Evolutionary conservation across 192 early-diverging fungal genomes (phyloP), one percentile per base, ranked within the genome.

Genomic region (Umbelopsis sp.): DNA sequence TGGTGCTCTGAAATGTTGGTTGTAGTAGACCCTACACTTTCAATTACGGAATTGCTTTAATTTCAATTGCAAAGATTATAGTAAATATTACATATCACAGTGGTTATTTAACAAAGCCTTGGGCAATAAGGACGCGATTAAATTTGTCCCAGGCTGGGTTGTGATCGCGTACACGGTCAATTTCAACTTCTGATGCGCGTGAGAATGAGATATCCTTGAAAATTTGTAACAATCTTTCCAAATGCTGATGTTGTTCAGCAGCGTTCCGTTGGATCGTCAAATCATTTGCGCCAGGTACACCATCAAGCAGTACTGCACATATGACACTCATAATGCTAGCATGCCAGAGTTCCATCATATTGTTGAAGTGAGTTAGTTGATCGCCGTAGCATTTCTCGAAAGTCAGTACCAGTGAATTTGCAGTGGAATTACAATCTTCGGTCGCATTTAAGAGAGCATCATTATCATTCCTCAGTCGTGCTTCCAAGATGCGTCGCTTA

Each of bases 251-350:
- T 32, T 62, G 56, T 17, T 62, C 56, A 12, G 56, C 12, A 4
- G 56, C 56, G 17, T 29, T 62, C 26, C 14, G 56, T 32, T 62
- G 56, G 2, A 20, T 32, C 12, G 47, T 49, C n/a, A 49, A 49
- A 49, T 49, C n/a, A 5, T 21, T n/a, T 7, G 47, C 47, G 20
- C n/a, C 47, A 17, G 47, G n/a, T 49, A 49, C 20, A 21, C n/a
- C 56, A 32, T 62, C 31, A 5, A 62, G 31, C 11, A 62, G 31
- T 0, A 62, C 29, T 2, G 56, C 56, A 34, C 56, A 62, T 32
- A 62, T 32, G 12, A 62, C 56, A 26, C 56, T 62, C 56, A 62
- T 62, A 20, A 62, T 62, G 31, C 56, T 62, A 32, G 56, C 56
- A 34, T 62, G 56, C 56, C 56, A 62, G 32, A 62, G 20, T 32